Base-by-base conservation (phyloP, 2,329 filamentous ascomycete genomes). In the Scytalidium lignicola region DNA sequence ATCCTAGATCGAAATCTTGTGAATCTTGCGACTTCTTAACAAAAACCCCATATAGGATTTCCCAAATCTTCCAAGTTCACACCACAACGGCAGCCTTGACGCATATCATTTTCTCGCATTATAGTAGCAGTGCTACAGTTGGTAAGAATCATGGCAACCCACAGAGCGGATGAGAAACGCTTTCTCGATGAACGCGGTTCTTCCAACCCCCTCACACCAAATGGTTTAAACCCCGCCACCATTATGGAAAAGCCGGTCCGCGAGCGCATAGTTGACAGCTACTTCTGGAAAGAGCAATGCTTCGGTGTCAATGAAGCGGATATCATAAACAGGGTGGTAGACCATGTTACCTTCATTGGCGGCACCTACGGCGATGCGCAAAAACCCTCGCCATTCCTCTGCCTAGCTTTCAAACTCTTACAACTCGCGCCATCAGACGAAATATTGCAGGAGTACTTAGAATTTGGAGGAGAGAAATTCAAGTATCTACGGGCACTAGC, bases 221-320 rank as follows among this genome's bases (percentile, higher is more conserved):
- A 92, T 66, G 90, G 90, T 52, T 86, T 95, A 63, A 96, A 96
- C 71, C 92, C 92, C 1, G 88, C 90, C n/a, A 91, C 88, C 3
- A 88, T 97, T 52, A 88, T 97, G 78, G 92, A 97, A 69, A 96
- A 95, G 68, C 87, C 90, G 39, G 90, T 96, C 57, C 88, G 88
- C 64, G 93, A 99, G 70, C 90, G 93, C 65, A 96, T 99, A 68
- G 83, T 91, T 58, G 90, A 96, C 64, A 89, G 84, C 47, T 95
- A 96, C 72, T 99, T 96, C 74, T 99, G 90, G 87, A 96, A 96
- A 70, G 93, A 97, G 71, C 91, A 96, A 72, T 96, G 93, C 67
- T 99, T 97, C 70, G 93, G 88, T 40, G 78, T 99, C 56, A 99
- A 97, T 72, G 83, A 85, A 65, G 81, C 82, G 46, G 80, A 84